These are phyloP conservation scores for Anthoceros angustus DNA, from an alignment of 225 moss, liverwort and hornwort species.

Conservation along the genomic window DNA sequence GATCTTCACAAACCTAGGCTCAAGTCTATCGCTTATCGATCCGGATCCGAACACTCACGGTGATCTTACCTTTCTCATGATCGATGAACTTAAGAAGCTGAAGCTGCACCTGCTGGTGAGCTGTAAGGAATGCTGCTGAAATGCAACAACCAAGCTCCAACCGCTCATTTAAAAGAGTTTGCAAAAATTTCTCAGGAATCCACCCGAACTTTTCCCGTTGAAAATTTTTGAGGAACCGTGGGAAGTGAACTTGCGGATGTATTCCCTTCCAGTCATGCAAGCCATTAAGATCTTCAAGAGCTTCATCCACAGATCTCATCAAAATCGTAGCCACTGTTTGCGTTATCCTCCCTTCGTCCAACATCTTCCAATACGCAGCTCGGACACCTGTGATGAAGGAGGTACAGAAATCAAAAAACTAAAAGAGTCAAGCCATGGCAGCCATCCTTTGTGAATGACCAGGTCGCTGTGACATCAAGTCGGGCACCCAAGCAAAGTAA, in stretches of 20 bases:
- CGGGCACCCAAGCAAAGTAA: too few relatives aligned
- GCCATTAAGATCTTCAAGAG: conserved; percentile 39
- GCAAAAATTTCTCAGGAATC: conserved; percentile 28
- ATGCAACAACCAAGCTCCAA: conserved; percentile 82
- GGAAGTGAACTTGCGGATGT: conserved; percentile 37
- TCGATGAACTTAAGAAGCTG: conserved; percentile 68
- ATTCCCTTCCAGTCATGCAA: conserved; percentile 76
- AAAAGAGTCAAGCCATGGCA: not conserved
- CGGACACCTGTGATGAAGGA: conserved; percentile 40
- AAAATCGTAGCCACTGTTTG: conserved; percentile 56
- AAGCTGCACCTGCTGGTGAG: conserved; percentile 62
- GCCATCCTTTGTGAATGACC: not conserved
- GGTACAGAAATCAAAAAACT: not conserved
- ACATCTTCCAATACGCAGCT: conserved; percentile 88
- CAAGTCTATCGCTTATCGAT: not conserved
- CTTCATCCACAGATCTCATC: conserved; percentile 82
- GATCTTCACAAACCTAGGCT: not conserved
- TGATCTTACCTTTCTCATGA: conserved; percentile 6
- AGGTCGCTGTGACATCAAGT: not conserved
- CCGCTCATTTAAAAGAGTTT: conserved; percentile 28
- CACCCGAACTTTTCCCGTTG: conserved; percentile 30
- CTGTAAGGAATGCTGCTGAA: conserved; percentile 77
- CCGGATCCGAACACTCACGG: not conserved
- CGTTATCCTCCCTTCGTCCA: conserved; percentile 89
- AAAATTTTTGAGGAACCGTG: conserved; percentile 43